A percentile compares a stretch with the other conserved stretches of the same genome.
phyloP scores from a whole-genome alignment of 805 yeast genomes.

The Lachancea lanzarotensis region DNA sequence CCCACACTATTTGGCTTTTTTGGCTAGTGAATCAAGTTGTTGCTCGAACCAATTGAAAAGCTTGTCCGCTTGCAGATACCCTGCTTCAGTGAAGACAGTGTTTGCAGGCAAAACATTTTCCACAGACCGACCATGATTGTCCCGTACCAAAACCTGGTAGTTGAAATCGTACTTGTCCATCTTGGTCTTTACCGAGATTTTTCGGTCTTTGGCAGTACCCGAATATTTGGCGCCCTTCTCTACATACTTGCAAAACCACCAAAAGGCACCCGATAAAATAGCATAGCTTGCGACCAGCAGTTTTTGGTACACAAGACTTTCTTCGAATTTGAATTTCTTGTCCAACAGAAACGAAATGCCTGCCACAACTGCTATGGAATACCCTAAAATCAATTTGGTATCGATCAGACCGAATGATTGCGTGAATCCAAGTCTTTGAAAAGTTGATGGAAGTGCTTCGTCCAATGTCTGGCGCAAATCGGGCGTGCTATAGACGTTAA shows the following conservation, averaged over 20 bases:
- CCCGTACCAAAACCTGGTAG: constrained; percentile 36
- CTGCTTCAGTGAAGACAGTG: constrained; percentile 35
- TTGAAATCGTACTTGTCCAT: constrained; percentile 40
- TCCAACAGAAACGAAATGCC: constrained; percentile 45
- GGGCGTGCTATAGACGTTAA: constrained; percentile 29
- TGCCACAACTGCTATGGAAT: constrained; percentile 43
- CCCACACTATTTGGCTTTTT: constrained; percentile 29
- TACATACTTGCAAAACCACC: constrained; percentile 32
- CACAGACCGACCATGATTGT: constrained; percentile 17
- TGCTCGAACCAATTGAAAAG: constrained; percentile 35
- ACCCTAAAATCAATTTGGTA: constrained; percentile 45
- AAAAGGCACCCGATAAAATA: constrained; percentile 34
- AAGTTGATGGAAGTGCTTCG: constrained; percentile 24
- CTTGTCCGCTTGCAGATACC: constrained; percentile 39
- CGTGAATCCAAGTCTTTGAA: constrained; percentile 21
- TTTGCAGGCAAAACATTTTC: constrained; percentile 26
- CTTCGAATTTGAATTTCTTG: constrained; percentile 41
- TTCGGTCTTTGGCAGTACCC: constrained; percentile 35
- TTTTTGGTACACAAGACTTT: constrained; percentile 37
- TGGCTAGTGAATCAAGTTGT: constrained; percentile 33
- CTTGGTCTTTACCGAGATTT: constrained; percentile 27
- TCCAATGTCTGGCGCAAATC: constrained; percentile 28
- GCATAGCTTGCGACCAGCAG: constrained; percentile 37
- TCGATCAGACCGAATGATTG: constrained; percentile 32
- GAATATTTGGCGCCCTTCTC: constrained; percentile 41